Evolutionary conservation across 805 yeast species (phyloP), one percentile per base, ranked within the genome.

Genomic region (Pichia kluyveri): DNA sequence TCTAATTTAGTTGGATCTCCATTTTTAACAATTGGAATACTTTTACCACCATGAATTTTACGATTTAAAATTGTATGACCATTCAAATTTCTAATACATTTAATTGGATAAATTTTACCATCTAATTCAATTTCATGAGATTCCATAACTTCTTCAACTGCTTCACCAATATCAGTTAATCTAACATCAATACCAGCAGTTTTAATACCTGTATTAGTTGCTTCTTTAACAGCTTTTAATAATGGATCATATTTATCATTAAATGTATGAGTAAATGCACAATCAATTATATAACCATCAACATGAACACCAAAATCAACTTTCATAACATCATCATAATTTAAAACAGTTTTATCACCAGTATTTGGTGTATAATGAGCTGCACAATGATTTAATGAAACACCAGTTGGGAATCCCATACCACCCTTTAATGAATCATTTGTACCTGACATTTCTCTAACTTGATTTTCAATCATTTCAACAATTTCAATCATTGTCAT

Each of bases 301-400:
- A 91, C 86, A 61, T 93, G 99, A 23, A 93, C 96, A 55, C 99
- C 99, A 60, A 91, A 80, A 64, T 93, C 99, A 38, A 93, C 91
- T 69, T 93, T 93, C 87, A 93, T 80, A 42, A 93, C 96, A 65
- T 93, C 99, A 51, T 87, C 95, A 58, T 88, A 79, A 51, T 76
- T 71, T 56, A 93, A 70, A 2, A 85, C 84, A 8, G 86, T 76
- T 59, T 80, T 87, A 65, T 93, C 99, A 12, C 96, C 96, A 6
- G 91, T 83, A 68, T 93, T 93, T 14, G 99, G 99, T 0, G 98
- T 91, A 68, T 89, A 93, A 65, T 93, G 99, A 0, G 99, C 99
- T 27, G 99, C 99, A 61, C 88, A 83, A 61, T 89, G 86, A 68
- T 93, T 93, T 54, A 91, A 67, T 1, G 96, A 87, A 38, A 93